Conservation (phyloP, 148 eudicot species). For the Simmondsia chinensis region DNA sequence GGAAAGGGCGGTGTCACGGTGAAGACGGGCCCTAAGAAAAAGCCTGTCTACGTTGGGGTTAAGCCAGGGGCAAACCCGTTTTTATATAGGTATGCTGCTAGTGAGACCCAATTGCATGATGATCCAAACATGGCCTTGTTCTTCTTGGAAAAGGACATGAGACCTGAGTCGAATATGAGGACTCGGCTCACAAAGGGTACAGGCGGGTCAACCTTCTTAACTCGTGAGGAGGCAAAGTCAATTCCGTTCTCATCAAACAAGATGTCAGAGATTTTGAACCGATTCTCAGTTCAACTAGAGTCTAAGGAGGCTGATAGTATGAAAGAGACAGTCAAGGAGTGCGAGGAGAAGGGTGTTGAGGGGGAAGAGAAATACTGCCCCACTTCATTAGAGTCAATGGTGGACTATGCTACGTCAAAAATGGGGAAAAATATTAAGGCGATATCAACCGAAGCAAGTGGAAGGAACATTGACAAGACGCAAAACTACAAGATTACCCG, state of each 20-base stretch:
- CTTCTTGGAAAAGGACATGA: conserved; percentile 25
- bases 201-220: conserved; percentile 17
- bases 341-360: conserved; percentile 8
- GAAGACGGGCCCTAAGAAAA: conserved; percentile 14
- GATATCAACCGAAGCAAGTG: conserved; percentile 11
- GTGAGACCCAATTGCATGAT: conserved; percentile 10
- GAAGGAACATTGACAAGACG: not conserved
- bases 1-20: conserved; percentile 22
- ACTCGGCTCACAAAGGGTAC: conserved; percentile 5
- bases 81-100: conserved; percentile 7
- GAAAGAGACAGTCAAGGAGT: conserved; percentile 13
- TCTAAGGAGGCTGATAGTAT: conserved; percentile 16
- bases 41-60: conserved; percentile 17
- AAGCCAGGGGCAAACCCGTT: conserved; percentile 13
- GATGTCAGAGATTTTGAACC: conserved; percentile 4
- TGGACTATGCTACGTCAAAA: conserved; percentile 12
- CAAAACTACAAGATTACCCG: conserved; percentile 1
- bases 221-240: conserved; percentile 7
- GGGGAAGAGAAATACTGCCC: conserved; percentile 23
- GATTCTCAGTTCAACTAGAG: conserved; percentile 9
- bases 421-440: conserved; percentile 17
- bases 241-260: conserved; percentile 16
- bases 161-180: conserved; percentile 5
- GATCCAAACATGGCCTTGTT: conserved; percentile 17
- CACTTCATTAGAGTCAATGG: conserved; percentile 24